These are phyloP conservation scores for Conticribra guillardii DNA, from an alignment of 108 stramenopile species.

Conservation along the genomic window DNA sequence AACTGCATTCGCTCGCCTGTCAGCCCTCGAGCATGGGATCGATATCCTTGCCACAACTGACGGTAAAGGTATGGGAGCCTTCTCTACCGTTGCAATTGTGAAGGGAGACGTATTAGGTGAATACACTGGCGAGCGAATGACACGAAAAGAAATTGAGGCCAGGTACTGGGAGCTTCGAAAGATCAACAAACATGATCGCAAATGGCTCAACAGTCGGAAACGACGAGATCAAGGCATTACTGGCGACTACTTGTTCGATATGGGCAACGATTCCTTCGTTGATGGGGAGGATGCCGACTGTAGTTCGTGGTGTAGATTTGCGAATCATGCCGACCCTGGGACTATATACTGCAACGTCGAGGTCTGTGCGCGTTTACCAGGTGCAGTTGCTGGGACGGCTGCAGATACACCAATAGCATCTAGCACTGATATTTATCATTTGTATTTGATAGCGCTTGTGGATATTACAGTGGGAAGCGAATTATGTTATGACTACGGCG, in stretches of 20 bases:
- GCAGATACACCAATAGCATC: no score
- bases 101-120: conserved; percentile 23
- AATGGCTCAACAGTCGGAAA: conserved; percentile 23
- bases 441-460: no score
- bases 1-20: conserved; percentile 12
- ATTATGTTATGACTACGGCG: no score
- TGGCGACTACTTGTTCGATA: conserved; percentile 44
- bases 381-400: no score
- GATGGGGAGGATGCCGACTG: conserved; percentile 44
- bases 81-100: conserved; percentile 9
- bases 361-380: no score
- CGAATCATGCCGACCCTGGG: conserved; percentile 18
- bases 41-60: conserved; percentile 5
- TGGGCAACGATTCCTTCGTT: conserved; percentile 36
- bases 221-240: conserved; percentile 27
- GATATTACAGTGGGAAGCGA: no score
- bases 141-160: conserved; percentile 19
- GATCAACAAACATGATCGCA: conserved; percentile 18
- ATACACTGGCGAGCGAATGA: conserved; percentile 29
- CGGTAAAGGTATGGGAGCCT: conserved; percentile 35
- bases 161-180: conserved; percentile 27
- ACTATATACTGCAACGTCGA: conserved; percentile 5
- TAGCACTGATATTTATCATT: no score
- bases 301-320: conserved; percentile 37
- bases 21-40: background rate